Conservation (phyloP, 352 stramenopile species). For the Phytophthora tentaculata region DNA sequence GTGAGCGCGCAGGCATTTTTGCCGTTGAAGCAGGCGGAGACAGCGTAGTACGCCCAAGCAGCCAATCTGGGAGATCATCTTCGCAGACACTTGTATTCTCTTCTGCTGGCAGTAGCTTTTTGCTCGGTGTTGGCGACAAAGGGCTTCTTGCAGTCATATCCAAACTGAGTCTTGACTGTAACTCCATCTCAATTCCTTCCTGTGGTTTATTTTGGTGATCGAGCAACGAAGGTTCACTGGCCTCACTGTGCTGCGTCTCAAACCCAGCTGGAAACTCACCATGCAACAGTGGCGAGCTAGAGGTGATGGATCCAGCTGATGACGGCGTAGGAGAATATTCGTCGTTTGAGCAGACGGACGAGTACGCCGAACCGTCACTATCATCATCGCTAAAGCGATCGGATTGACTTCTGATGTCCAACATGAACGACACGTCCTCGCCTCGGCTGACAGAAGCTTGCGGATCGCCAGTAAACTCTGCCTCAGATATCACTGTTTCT, state of each 20-base stretch:
- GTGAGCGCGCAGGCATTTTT: conserved; percentile 36
- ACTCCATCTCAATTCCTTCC: conserved; percentile 4
- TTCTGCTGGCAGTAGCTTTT: conserved; percentile 4
- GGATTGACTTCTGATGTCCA: conserved; percentile 21
- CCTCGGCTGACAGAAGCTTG: not conserved
- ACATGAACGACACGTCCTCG: conserved; percentile 21
- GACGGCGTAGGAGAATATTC: conserved; percentile 26
- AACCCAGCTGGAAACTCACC: conserved; percentile 14
- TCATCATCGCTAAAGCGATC: conserved; percentile 35
- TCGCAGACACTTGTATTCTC: conserved; percentile 6
- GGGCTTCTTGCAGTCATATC: not conserved
- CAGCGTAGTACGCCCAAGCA: conserved; percentile 15
- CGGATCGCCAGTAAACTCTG: not conserved
- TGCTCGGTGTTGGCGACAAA: conserved; percentile 2
- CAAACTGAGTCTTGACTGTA: conserved; percentile 9
- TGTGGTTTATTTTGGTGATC: conserved; percentile 14
- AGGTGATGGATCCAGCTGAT: conserved; percentile 22
- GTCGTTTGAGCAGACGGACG: conserved; percentile 24
- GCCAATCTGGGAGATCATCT: conserved; percentile 39
- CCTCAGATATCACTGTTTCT: not conserved
- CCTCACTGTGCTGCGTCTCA: conserved; percentile 18
- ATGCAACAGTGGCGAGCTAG: conserved; percentile 31
- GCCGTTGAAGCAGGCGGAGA: conserved; percentile 21
- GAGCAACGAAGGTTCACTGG: conserved; percentile 15
- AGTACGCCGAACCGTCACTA: conserved; percentile 33